Base-by-base conservation (phyloP, 2,329 filamentous ascomycete species). In the Endoconidiophora laricicola region DNA sequence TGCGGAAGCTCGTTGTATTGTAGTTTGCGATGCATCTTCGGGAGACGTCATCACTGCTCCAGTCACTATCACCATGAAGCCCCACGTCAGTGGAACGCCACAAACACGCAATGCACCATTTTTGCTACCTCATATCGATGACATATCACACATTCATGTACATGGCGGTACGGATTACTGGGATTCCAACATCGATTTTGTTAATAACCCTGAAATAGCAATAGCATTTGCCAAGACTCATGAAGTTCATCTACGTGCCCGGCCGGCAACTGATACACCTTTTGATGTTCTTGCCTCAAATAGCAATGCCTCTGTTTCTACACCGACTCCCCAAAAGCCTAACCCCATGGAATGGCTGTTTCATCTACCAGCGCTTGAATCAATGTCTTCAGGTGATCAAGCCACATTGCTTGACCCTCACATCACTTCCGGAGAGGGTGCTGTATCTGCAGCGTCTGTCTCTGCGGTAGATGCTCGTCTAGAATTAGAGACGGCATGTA, bases 1-100 rank as follows among this genome's bases (percentile, higher is more conserved):
- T 1, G 82, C 85, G 0, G 91, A 98, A 59, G 78, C 86, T 7
- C 78, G 93, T 47, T 96, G 90, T 60, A 74, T 98, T 0, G 78
- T 98, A 1, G 77, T 86, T 16, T 84, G 90, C 54, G 91, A 98
- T 57, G 76, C 91, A 2, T 80, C 91, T 53, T 94, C 86, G 0
- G 79, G 82, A 39, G 79, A 86, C 41, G 83, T 88, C 0, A 76
- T 94, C 45, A 76, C 79, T 6, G 74, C 88, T 2, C 78, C 84
- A 0, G 71, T 94, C 43, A 71, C 72, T 3, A 72, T 94, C 50
- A 72, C 69, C 7, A 70, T 86, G 54, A 74, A 66, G 49, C 54
- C 60, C 60, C 38, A 61, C 58, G 48, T 62, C 63, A 52, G 66
- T 60, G 56, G 61, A 59, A 45, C 60, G 42, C 54, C 52, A 6